Evolutionary conservation across 164 flowering plant genomes (phyloP).

Genomic region (Berberis thunbergii): DNA sequence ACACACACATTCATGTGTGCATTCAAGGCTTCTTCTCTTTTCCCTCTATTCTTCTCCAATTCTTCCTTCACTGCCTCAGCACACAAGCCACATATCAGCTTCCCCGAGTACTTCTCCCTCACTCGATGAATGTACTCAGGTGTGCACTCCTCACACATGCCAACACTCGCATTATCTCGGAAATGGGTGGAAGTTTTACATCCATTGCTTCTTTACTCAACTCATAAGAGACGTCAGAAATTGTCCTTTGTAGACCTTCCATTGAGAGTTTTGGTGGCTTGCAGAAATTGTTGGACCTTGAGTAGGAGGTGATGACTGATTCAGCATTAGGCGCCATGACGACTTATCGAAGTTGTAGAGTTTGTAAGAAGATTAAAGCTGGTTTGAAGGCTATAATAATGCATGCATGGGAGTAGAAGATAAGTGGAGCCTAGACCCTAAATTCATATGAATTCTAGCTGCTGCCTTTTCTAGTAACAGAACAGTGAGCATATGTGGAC

Average conservation of each 20-base stretch:
- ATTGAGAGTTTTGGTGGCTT: constrained; percentile 47
- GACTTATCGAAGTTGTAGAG: neutral
- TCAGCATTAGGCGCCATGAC: constrained; percentile 74
- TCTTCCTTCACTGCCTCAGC: constrained; percentile 66
- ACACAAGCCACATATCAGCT: constrained; percentile 65
- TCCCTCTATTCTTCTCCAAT: constrained; percentile 57
- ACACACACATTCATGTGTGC: constrained; percentile 57
- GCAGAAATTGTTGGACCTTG: constrained; percentile 14
- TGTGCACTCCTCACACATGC: constrained; percentile 74
- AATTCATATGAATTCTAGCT: neutral
- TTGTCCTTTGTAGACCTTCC: constrained; percentile 46
- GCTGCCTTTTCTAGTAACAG: neutral
- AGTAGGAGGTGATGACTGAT: constrained; percentile 20
- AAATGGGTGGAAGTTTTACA: constrained; percentile 41
- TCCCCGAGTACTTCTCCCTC: constrained; percentile 45
- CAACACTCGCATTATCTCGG: constrained; percentile 81
- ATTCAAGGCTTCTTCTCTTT: constrained; percentile 48
- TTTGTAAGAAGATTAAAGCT: neutral
- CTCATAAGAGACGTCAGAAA: constrained; percentile 57
- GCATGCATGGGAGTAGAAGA: neutral
- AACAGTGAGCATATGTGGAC: constrained; percentile 8
- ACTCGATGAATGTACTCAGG: constrained; percentile 44
- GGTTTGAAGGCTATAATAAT: neutral
- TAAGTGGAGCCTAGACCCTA: neutral
- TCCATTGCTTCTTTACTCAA: constrained; percentile 34